phyloP scores from a whole-genome alignment of 768 basidiomycete genomes.

The Hericium coralloides region DNA sequence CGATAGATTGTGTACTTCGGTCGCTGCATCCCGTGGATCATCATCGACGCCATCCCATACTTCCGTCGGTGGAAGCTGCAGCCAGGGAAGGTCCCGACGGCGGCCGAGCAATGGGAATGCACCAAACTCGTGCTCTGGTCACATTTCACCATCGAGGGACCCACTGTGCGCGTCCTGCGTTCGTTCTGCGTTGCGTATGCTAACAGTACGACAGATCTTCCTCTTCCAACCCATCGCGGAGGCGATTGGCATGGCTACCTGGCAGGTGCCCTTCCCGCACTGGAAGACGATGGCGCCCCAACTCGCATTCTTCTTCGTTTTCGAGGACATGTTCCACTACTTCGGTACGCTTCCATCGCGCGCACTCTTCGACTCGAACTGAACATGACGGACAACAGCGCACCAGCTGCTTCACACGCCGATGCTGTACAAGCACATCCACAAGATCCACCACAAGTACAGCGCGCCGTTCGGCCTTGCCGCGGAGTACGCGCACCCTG shows the following conservation, averaged over 20 bases:
- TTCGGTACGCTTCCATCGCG: slow-evolving; percentile 39
- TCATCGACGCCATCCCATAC: slow-evolving; percentile 90
- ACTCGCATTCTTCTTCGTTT: slow-evolving; percentile 83
- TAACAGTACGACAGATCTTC: slow-evolving; percentile 51
- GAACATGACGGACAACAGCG: slow-evolving; percentile 31
- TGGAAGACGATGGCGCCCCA: slow-evolving; percentile 64
- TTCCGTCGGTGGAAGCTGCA: slow-evolving; percentile 94
- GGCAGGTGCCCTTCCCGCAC: slow-evolving; percentile 86
- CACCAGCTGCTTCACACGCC: slow-evolving; percentile 87
- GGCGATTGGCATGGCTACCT: slow-evolving; percentile 80
- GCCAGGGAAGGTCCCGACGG: slow-evolving; percentile 71
- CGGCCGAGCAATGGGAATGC: slow-evolving; percentile 88
- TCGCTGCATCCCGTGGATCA: slow-evolving; percentile 89
- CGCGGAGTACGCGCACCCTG: slow-evolving; percentile 96
- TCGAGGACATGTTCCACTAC: slow-evolving; percentile 96
- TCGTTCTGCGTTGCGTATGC: not conserved
- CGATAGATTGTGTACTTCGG: slow-evolving; percentile 91
- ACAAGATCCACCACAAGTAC: slow-evolving; percentile 97
- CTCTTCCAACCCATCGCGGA: slow-evolving; percentile 89
- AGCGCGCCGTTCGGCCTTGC: slow-evolving; percentile 95
- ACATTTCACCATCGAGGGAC: slow-evolving; percentile 93
- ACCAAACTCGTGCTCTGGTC: slow-evolving; percentile 90
- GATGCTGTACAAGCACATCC: slow-evolving; percentile 81
- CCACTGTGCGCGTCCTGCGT: slow-evolving; percentile 46
- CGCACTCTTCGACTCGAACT: not conserved